A percentile compares a stretch with the other conserved stretches of the same genome.
Evolutionary conservation across 148 eudicot species (phyloP).

Genomic region (Amaranthus palmeri): DNA sequence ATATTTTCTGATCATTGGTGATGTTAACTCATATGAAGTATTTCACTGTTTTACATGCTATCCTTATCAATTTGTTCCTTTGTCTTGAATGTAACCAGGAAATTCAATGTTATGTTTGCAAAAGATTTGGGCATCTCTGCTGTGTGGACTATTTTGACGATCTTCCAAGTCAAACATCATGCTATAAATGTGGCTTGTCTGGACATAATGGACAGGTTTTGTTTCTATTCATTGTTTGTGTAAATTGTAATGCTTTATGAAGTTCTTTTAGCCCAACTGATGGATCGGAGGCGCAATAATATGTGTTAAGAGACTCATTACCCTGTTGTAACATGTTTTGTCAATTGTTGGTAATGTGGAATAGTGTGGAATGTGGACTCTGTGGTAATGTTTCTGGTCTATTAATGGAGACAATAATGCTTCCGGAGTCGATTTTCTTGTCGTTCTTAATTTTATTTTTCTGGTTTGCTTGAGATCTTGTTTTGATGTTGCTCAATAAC

Average conservation of each 20-base stretch:
- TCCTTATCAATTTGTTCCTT: neutral
- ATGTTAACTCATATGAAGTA: neutral
- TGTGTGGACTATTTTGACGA: slow-evolving; percentile 55
- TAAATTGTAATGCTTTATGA: neutral
- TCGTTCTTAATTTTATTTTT: neutral
- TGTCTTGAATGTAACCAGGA: slow-evolving; percentile 39
- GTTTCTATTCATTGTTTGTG: neutral
- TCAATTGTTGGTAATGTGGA: no score
- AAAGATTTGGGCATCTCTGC: slow-evolving; percentile 79
- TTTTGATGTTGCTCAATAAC: neutral
- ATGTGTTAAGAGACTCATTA: neutral
- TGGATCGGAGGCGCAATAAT: neutral
- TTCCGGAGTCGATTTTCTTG: no score
- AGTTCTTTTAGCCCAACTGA: neutral
- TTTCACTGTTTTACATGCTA: neutral
- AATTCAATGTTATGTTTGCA: slow-evolving; percentile 85
- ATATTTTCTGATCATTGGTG: neutral
- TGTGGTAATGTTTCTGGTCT: no score
- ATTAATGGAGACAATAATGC: no score
- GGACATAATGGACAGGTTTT: slow-evolving; percentile 91
- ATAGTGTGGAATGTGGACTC: no score
- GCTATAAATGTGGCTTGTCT: slow-evolving; percentile 86
- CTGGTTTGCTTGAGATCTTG: neutral
- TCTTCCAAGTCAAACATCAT: slow-evolving; percentile 51
- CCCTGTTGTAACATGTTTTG: neutral